Percentiles rank a stretch among this genome's conserved stretches.
Evolutionary conservation across 139 green algal genomes (phyloP).

Genomic region (Chlorella ohadii): DNA sequence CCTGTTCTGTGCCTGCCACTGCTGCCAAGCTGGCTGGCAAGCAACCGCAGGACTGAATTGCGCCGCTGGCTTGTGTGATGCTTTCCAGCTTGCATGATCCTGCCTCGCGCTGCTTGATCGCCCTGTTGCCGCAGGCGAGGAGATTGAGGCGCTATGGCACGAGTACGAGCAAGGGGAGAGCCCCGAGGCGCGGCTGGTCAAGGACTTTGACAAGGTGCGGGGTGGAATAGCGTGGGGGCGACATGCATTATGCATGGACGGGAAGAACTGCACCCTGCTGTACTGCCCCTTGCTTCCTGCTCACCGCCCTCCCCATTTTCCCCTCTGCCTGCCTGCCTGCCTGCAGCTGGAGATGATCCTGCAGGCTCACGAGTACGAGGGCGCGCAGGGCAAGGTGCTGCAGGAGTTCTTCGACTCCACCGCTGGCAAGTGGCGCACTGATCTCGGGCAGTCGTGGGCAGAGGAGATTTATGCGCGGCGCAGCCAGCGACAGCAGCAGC

Average conservation of each 20-base stretch:
- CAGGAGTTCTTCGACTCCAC: constrained; percentile 93
- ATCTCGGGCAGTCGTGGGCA: constrained; percentile 65
- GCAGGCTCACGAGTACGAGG: constrained; percentile 92
- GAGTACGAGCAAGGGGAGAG: constrained; percentile 90
- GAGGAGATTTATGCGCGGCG: constrained; percentile 47
- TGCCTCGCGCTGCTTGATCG: background rate
- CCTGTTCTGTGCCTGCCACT: no score
- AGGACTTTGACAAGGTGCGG: constrained; percentile 95
- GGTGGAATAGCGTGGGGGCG: background rate
- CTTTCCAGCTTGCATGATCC: background rate
- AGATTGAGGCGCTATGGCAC: constrained; percentile 85
- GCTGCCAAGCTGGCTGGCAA: no score
- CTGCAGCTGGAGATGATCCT: constrained; percentile 81
- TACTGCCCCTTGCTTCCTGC: no score
- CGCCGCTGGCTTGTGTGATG: no score
- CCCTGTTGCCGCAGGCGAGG: constrained; percentile 45
- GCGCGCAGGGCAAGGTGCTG: constrained; percentile 64
- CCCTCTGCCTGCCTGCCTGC: background rate
- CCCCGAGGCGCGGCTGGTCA: constrained; percentile 88
- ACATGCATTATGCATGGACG: background rate
- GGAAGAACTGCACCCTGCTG: background rate
- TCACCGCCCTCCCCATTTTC: no score
- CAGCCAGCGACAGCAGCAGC: background rate
- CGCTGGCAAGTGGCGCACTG: constrained; percentile 77
- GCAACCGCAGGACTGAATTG: no score